Evolutionary conservation across 257 asterid genomes (phyloP).

Genomic region (Galeopsis tetrahit): DNA sequence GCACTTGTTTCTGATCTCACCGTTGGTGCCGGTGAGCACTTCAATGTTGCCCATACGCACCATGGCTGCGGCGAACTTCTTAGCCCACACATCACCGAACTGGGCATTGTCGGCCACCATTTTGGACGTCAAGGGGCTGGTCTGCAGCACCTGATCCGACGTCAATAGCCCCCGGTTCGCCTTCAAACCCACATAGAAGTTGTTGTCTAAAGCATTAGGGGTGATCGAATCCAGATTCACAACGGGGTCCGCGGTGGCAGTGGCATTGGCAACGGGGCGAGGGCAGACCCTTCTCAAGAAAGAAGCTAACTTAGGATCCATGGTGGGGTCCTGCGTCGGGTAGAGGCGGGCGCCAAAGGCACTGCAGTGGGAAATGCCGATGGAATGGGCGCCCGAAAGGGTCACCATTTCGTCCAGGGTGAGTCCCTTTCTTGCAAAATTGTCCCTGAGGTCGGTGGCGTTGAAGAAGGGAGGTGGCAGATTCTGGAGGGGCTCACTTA

Average conservation of each 20-base stretch:
- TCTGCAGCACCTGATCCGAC: constrained; percentile 52
- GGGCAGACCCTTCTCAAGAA: constrained; percentile 53
- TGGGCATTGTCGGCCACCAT: constrained; percentile 42
- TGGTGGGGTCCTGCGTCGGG: constrained; percentile 48
- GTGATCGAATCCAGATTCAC: constrained; percentile 43
- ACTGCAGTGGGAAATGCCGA: constrained; percentile 57
- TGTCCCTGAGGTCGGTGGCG: constrained; percentile 43
- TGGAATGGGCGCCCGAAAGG: constrained; percentile 64
- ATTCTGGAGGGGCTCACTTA: constrained; percentile 39
- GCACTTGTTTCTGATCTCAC: constrained; percentile 63
- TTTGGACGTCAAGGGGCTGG: constrained; percentile 46
- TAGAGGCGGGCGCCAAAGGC: constrained; percentile 50
- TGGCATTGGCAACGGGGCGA: constrained; percentile 35
- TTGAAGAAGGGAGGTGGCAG: constrained; percentile 61
- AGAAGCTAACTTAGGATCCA: constrained; percentile 39
- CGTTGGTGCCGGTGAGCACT: constrained; percentile 52
- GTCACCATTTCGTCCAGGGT: constrained; percentile 74
- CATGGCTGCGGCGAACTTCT: constrained; percentile 66
- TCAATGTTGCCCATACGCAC: constrained; percentile 62
- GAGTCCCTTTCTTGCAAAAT: constrained; percentile 55
- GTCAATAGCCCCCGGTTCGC: constrained; percentile 43
- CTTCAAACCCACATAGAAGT: constrained; percentile 48
- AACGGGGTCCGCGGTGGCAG: constrained; percentile 23
- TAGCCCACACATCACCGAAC: constrained; percentile 46
- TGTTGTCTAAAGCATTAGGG: constrained; percentile 49